Base-by-base conservation (phyloP, 352 stramenopile genomes). In the Phytophthora litchii region DNA sequence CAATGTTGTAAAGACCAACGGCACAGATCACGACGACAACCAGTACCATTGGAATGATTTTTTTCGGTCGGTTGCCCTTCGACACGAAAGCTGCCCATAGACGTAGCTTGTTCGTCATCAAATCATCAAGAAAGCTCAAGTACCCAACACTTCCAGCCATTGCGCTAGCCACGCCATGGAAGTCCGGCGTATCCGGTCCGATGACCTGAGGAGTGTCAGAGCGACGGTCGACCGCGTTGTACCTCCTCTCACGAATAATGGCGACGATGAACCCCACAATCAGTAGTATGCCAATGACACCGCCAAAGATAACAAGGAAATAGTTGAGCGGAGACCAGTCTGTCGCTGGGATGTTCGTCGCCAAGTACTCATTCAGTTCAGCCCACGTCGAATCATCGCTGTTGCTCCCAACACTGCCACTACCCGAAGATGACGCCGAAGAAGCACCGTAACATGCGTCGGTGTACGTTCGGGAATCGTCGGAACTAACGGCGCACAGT, bases 281-380 rank as follows among this genome's bases (percentile, higher is more conserved):
- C 4, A 83, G 40, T 27, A 74, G 14, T 13, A 79, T 20, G 5
- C 36, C 73, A 13, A 69, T 41, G 5, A 75, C 55, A 9, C 54
- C 61, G 19, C 76, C 76, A 25, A 83, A 57, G 5, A 83, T 76
- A 16, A 76, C 69, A n/a, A 86, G 60, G 48, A 86, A 70, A 20
- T 78, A 79, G 62, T 86, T 86, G 47, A 86, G 60, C 2, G 59
- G 38, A 2, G 60, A 31, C 51, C 75, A 86, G 40, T 79, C 62
- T 4, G 70, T 74, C 7, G 58, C 40, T 9, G 57, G 48, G 14
- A 86, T 52, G 36, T 79, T 81, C n/a, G 44, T 55, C 14, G 60
- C 62, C 50, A 84, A 44, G 41, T 76, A 72, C 4, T 41, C 50
- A 32, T 78, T 72, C 41, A 84, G 29, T 14, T 76, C 48, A 3